phyloP scores from a whole-genome alignment of 2,329 filamentous ascomycete species.

The Fusarium sp. region DNA sequence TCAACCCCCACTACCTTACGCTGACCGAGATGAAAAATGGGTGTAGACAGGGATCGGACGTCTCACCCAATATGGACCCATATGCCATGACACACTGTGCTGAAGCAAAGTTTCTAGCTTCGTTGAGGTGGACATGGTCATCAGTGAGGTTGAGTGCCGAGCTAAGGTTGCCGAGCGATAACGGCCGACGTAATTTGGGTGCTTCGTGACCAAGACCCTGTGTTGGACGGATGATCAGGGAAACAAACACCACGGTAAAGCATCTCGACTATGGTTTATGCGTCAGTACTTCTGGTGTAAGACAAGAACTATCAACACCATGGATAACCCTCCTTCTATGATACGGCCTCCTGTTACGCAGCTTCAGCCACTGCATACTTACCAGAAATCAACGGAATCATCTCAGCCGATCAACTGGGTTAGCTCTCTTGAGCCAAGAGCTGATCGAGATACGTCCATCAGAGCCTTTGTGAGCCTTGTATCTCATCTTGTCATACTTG shows the following conservation, averaged over 20 bases:
- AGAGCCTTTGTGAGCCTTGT: slow-evolving; percentile 10
- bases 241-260: slow-evolving; percentile 10
- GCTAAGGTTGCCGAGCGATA: slow-evolving; percentile 4
- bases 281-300: neutral
- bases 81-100: slow-evolving; percentile 3
- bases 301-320: neutral
- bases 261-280: neutral
- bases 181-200: neutral
- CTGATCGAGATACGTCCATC: neutral
- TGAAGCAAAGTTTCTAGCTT: neutral
- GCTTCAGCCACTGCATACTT: slow-evolving; percentile 30
- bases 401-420: neutral
- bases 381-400: neutral
- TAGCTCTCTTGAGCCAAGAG: neutral
- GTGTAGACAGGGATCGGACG: slow-evolving; percentile 8
- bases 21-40: slow-evolving; percentile 12
- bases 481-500: slow-evolving; percentile 2
- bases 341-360: slow-evolving; percentile 17
- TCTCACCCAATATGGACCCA: slow-evolving; percentile 21
- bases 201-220: neutral
- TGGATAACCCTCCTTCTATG: neutral
- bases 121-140: slow-evolving; percentile 14
- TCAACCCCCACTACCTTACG: neutral
- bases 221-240: neutral
- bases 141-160: neutral